phyloP scores from a whole-genome alignment of 2,329 filamentous ascomycete genomes.

The Claviceps paspali region DNA sequence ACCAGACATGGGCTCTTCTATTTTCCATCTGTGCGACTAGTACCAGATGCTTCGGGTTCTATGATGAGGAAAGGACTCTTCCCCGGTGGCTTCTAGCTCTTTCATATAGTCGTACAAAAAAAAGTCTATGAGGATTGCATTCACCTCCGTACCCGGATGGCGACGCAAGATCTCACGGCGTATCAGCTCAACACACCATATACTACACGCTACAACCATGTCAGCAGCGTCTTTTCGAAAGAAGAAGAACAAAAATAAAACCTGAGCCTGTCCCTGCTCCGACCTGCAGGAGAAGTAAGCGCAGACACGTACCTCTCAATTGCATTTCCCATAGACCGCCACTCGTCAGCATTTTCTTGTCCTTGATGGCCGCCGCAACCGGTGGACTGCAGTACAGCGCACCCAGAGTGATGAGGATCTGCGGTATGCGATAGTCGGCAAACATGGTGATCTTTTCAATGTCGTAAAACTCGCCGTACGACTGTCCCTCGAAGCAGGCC shows the following conservation, averaged over 20 bases:
- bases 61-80: slow-evolving; percentile 57
- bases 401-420: slow-evolving; percentile 73
- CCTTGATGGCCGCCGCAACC: slow-evolving; percentile 54
- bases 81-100: slow-evolving; percentile 51
- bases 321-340: slow-evolving; percentile 75
- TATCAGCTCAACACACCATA: slow-evolving; percentile 91
- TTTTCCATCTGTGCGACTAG: slow-evolving; percentile 23
- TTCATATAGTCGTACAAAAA: slow-evolving; percentile 95
- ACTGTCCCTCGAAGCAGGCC: slow-evolving; percentile 79
- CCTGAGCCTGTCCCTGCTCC: no score
- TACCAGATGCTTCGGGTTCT: slow-evolving; percentile 93
- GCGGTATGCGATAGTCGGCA: slow-evolving; percentile 91
- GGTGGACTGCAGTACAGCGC: slow-evolving; percentile 75
- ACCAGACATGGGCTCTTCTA: neutral
- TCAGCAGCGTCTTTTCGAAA: neutral
- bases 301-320: slow-evolving; percentile 46
- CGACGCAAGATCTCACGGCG: slow-evolving; percentile 59
- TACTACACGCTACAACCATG: slow-evolving; percentile 53
- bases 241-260: neutral
- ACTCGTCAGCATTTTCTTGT: slow-evolving; percentile 48
- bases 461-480: slow-evolving; percentile 69
- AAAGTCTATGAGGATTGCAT: slow-evolving; percentile 92
- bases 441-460: slow-evolving; percentile 98
- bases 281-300: no score
- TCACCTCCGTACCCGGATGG: slow-evolving; percentile 58